Evolutionary conservation across 495 filamentous ascomycete genomes (phyloP).

Genomic region (Hypomontagnella monticulosa): DNA sequence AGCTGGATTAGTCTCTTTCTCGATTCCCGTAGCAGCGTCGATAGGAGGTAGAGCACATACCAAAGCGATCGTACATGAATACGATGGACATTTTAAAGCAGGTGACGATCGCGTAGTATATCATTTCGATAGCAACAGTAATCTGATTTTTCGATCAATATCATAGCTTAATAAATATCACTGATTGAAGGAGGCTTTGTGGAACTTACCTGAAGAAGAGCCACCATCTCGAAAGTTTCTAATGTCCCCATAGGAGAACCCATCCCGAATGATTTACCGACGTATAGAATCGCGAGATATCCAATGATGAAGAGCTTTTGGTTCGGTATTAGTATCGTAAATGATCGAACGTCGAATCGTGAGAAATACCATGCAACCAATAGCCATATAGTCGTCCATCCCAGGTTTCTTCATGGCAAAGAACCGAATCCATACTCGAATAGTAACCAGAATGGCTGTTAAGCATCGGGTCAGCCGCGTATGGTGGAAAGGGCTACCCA

Average conservation of each 20-base stretch:
- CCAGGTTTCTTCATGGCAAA: slow-evolving; percentile 44
- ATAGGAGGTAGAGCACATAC: slow-evolving; percentile 39
- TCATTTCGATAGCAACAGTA: slow-evolving; percentile 54
- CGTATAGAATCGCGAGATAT: slow-evolving; percentile 47
- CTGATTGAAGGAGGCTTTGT: not conserved
- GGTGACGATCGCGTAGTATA: slow-evolving; percentile 53
- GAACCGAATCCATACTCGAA: slow-evolving; percentile 44
- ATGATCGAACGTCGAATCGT: not conserved
- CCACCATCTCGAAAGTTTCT: slow-evolving; percentile 43
- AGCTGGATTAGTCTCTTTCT: slow-evolving; percentile 1
- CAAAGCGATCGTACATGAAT: slow-evolving; percentile 59
- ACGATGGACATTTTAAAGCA: slow-evolving; percentile 60
- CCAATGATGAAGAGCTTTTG: slow-evolving; percentile 47
- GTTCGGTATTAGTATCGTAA: not conserved
- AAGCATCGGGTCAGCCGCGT: not conserved
- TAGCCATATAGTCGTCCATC: slow-evolving; percentile 49
- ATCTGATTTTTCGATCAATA: slow-evolving; percentile 30
- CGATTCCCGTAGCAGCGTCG: not conserved
- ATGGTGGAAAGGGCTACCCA: not conserved
- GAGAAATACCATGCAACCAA: slow-evolving; percentile 44
- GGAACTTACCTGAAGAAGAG: slow-evolving; percentile 45
- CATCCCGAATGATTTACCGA: slow-evolving; percentile 42
- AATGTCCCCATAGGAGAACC: slow-evolving; percentile 47
- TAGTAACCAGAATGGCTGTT: slow-evolving; percentile 42
- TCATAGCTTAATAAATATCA: not conserved